Evolutionary conservation across 2,329 filamentous ascomycete species (phyloP), one percentile per base, ranked within the genome.

Genomic region (Emergomyces orientalis): DNA sequence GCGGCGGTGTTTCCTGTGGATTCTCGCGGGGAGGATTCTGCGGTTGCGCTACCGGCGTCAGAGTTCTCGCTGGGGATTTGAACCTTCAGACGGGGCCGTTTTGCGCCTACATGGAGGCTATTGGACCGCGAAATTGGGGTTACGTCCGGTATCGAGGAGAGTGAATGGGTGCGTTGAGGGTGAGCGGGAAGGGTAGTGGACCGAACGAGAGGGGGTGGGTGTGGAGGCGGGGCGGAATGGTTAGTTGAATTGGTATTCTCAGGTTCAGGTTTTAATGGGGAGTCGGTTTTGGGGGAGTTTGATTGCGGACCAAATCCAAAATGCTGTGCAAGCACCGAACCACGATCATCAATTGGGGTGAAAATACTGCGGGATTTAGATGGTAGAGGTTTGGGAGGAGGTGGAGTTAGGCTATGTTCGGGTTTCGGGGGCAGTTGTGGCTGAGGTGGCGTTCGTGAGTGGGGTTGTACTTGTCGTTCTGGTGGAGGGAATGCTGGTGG

Each of bases 41-140:
- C 90, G 2, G 88, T 90, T 55, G 86, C 88, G 63, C 86, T 90
- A 55, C 83, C 86, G 54, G 79, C 79, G 68, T 96, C 91, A 11
- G 91, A 95, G 49, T 87, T 86, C 70, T 96, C 94, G 67, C 91
- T 93, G 0, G 94, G 94, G 70, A 99, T 99, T 72, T 97, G 91
- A 4, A 99, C 91, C 69, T 90, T 96, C 56, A 99, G 81, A 61
- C 90, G 85, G 2, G 94, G 94, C 62, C 92, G 84, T 70, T 89
- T 86, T 9, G 85, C 86, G 62, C 82, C 77, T 30, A 84, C 78
- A 67, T 88, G 85, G 64, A 88, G 78, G 67, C 90, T 95, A 71
- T 90, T 91, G n/a, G 89, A 86, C 45, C 90, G 84, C 25, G 87
- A 87, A 0, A 90, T 89, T 7, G 89, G 88, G 11, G 86, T 84